Evolutionary conservation across 768 basidiomycete species (phyloP), one percentile per base, ranked within the genome.

Genomic region (Psilocybe sp.): DNA sequence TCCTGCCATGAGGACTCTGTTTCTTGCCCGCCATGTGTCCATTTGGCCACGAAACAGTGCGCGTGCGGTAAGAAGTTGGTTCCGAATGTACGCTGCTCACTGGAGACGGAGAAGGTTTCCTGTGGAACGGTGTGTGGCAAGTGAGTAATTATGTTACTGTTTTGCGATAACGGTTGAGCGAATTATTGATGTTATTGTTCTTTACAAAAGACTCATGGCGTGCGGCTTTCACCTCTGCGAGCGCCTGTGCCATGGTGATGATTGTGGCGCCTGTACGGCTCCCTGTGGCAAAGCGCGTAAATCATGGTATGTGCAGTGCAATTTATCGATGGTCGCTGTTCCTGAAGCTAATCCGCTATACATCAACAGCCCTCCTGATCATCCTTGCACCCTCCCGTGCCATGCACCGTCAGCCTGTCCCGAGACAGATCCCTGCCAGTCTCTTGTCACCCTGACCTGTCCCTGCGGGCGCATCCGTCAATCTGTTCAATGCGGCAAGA

Each of bases 181-280:
- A n/a, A 43, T 20, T 40, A 33, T 18, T 52, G 32, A 41, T 45
- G 19, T 15, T 43, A 15, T 36, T 43, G 7, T 51, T 35, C 7
- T 32, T 20, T 50, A n/a, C 19, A 87, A 28, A 28, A 28, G 84
- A 53, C 66, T 87, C 2, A 70, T 98, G 49, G 69, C 69, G 0
- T 99, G 97, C 60, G 97, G 96, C 2, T 92, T 87, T 63, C 97
- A 99, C 64, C 82, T 77, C 12, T 99, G 97, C 64, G 83, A 87
- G 51, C 78, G 84, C 48, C 60, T 77, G 0, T 99, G 97, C 65
- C 97, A 99, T 60, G 71, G 76, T 2, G 92, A 85, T 39, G 80
- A 79, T 5, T 98, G 96, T 60, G 92, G 92, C 2, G 47, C 73
- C 0, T 97, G 94, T 67, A 75, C 73, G 2, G 77, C 85, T 31